Evolutionary conservation across 192 early-diverging fungal species (phyloP).

Genomic region (Funneliformis geosporum): DNA sequence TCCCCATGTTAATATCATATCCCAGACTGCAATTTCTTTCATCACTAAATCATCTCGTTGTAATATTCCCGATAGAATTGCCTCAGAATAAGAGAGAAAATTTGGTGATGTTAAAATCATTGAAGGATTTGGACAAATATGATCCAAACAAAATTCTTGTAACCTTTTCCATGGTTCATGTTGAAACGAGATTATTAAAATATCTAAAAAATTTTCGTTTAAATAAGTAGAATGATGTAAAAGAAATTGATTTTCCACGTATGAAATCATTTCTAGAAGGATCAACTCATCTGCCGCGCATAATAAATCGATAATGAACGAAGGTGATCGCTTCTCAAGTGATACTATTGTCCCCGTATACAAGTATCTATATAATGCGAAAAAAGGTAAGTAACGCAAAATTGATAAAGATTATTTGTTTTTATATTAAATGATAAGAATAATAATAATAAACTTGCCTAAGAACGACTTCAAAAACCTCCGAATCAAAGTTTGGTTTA

Average conservation of each 20-base stretch:
- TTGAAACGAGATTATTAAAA: background rate
- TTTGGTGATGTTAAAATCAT: background rate
- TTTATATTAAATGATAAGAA: background rate
- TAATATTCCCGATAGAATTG: background rate
- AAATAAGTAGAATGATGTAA: background rate
- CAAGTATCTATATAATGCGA: background rate
- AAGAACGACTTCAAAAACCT: constrained; percentile 18
- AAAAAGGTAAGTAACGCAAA: background rate
- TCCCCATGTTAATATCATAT: constrained; percentile 20
- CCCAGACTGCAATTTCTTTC: constrained; percentile 17
- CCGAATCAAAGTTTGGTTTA: constrained; percentile 13
- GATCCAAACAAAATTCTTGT: constrained; percentile 15
- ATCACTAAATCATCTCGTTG: constrained; percentile 18
- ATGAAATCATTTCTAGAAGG: constrained; percentile 5
- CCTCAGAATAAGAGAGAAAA: background rate
- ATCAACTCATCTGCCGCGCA: constrained; percentile 10
- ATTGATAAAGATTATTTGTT: background rate
- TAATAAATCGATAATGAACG: background rate
- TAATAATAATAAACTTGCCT: background rate
- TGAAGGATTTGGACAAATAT: background rate
- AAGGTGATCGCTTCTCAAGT: background rate
- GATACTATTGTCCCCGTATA: constrained; percentile 4
- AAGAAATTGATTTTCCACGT: constrained; percentile 8
- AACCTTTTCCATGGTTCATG: constrained; percentile 13
- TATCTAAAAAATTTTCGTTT: background rate